Percentiles rank a stretch among this genome's conserved stretches.
phyloP scores from a whole-genome alignment of 1,284 basidiomycete species.

The Malassezia japonica region DNA sequence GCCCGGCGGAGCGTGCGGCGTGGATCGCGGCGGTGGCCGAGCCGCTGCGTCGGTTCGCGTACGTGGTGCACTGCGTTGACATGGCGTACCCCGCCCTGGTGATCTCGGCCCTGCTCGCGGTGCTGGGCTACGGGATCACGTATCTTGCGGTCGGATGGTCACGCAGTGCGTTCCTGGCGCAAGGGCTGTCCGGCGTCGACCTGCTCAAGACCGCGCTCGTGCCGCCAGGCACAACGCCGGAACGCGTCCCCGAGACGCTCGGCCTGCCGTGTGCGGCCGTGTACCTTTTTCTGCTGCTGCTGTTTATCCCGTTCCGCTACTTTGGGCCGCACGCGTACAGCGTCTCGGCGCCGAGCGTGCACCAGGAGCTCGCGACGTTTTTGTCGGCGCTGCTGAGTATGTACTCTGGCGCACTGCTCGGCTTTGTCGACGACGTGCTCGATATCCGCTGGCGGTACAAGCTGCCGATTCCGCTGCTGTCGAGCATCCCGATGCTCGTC shows the following conservation, averaged over 20 bases:
- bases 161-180: conserved; percentile 26
- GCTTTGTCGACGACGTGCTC: conserved; percentile 94
- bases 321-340: conserved; percentile 20
- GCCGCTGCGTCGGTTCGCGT: background rate
- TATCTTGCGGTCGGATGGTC: conserved; percentile 21
- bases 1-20: background rate
- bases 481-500: conserved; percentile 83
- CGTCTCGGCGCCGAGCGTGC: conserved; percentile 3
- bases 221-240: background rate
- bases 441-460: conserved; percentile 99
- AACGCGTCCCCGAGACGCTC: conserved; percentile 73
- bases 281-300: conserved; percentile 66
- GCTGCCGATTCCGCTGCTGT: conserved; percentile 84
- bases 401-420: conserved; percentile 80
- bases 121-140: conserved; percentile 23
- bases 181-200: conserved; percentile 39
- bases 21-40: background rate
- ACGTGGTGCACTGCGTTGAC: conserved; percentile 3
- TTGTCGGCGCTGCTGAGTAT: conserved; percentile 83
- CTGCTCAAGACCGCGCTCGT: conserved; percentile 28
- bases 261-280: conserved; percentile 81
- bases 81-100: conserved; percentile 11
- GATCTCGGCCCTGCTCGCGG: conserved; percentile 19
- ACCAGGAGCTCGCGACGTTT: conserved; percentile 66
- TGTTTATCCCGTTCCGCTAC: conserved; percentile 47